Evolutionary conservation across 345 rosid species (phyloP).

Genomic region (Isatis tinctoria): DNA sequence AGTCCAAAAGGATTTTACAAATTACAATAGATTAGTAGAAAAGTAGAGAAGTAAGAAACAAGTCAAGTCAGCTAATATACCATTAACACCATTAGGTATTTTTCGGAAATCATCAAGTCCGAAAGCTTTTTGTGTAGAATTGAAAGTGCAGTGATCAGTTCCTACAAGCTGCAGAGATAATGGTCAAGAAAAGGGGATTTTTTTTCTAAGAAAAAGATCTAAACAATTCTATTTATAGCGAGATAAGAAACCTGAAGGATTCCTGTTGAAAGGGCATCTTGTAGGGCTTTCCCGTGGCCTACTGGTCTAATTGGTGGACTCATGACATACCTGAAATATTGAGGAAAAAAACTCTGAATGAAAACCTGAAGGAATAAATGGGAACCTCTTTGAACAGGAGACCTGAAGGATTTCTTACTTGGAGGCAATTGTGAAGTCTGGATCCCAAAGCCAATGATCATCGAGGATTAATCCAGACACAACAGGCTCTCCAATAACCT

Average conservation of each 20-base stretch:
- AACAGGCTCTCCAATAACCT: conserved; percentile 88
- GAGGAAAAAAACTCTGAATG: neutral
- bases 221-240: neutral
- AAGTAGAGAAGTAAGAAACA: conserved; percentile 13
- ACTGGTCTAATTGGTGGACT: conserved; percentile 91
- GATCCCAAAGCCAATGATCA: conserved; percentile 87
- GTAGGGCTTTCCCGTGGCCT: conserved; percentile 86
- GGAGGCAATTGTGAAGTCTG: conserved; percentile 82
- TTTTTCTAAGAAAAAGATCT: neutral
- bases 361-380: neutral
- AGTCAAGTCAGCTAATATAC: conserved; percentile 37
- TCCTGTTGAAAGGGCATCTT: conserved; percentile 93
- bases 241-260: conserved; percentile 63
- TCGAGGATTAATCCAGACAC: conserved; percentile 88
- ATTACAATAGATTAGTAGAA: neutral
- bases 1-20: neutral
- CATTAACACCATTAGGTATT: conserved; percentile 95
- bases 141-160: conserved; percentile 89
- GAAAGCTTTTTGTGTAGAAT: conserved; percentile 77
- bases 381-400: neutral
- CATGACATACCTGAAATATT: conserved; percentile 78
- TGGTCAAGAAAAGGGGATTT: neutral
- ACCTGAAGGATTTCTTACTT: conserved; percentile 40
- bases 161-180: conserved; percentile 76
- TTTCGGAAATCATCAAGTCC: conserved; percentile 91